Conservation (phyloP, 2,329 filamentous ascomycete genomes). For the Emericellopsis cladophorae region DNA sequence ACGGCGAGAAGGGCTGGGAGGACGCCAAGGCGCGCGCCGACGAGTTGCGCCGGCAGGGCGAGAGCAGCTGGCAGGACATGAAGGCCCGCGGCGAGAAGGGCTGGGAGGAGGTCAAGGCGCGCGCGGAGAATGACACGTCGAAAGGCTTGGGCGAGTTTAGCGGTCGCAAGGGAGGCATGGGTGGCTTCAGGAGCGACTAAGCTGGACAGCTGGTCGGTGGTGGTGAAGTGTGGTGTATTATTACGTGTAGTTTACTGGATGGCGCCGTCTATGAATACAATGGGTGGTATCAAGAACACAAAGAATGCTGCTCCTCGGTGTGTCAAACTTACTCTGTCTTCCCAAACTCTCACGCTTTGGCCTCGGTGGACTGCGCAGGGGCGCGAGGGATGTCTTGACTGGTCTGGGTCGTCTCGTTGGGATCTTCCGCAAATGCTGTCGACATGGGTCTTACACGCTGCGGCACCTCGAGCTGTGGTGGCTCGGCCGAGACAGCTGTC, state of each 20-base stretch:
- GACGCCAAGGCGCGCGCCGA: slow-evolving; percentile 10
- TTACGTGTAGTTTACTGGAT: no score
- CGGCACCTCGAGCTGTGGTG: neutral
- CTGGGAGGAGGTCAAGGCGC: slow-evolving; percentile 8
- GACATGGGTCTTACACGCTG: neutral
- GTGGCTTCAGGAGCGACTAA: slow-evolving; percentile 16
- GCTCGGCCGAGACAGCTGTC: neutral
- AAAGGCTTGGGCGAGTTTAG: slow-evolving; percentile 13
- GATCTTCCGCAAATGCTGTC: neutral
- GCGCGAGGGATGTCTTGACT: neutral
- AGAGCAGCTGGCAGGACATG: slow-evolving; percentile 2
- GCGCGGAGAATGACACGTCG: slow-evolving; percentile 4
- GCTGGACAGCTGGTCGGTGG: neutral
- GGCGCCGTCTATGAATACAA: no score
- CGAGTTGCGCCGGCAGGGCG: slow-evolving; percentile 2
- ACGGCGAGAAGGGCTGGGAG: slow-evolving; percentile 2
- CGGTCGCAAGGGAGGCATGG: slow-evolving; percentile 14
- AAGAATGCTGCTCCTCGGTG: no score
- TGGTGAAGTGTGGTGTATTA: no score
- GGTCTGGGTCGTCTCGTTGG: neutral
- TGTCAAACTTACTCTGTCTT: no score
- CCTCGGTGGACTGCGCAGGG: neutral
- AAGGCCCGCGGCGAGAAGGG: slow-evolving; percentile 2
- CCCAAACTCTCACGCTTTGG: no score
- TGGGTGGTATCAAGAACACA: no score